Evolutionary conservation across 805 yeast genomes (phyloP).

Genomic region (Sugiyamaella marilandica): DNA sequence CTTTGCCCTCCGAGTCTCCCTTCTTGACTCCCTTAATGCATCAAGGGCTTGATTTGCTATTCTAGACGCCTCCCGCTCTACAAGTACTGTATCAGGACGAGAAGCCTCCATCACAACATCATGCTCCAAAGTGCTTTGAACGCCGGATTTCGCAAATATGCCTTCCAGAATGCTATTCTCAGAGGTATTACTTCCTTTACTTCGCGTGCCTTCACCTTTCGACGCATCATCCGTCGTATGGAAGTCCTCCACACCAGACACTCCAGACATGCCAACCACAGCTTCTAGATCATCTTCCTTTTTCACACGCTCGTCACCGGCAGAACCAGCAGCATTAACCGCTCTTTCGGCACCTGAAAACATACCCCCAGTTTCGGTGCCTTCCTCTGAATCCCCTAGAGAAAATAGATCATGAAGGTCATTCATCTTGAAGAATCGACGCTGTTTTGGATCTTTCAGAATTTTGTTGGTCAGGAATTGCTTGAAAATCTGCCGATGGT

Average conservation of each 20-base stretch:
- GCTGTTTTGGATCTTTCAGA: slow-evolving; percentile 90
- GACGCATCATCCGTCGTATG: slow-evolving; percentile 46
- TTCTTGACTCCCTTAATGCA: slow-evolving; percentile 55
- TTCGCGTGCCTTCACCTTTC: slow-evolving; percentile 16
- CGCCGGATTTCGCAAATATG: slow-evolving; percentile 63
- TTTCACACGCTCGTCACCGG: slow-evolving; percentile 20
- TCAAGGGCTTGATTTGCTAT: slow-evolving; percentile 60
- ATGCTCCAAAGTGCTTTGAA: slow-evolving; percentile 72
- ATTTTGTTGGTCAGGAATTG: slow-evolving; percentile 91
- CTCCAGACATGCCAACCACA: slow-evolving; percentile 64
- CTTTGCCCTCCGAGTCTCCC: slow-evolving; percentile 40
- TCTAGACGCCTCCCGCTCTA: slow-evolving; percentile 59
- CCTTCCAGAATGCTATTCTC: slow-evolving; percentile 71
- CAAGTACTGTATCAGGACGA: slow-evolving; percentile 47
- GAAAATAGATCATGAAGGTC: slow-evolving; percentile 88
- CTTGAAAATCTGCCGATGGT: slow-evolving; percentile 94
- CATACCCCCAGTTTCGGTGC: slow-evolving; percentile 64
- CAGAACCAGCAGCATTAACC: not conserved
- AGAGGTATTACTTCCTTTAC: slow-evolving; percentile 14
- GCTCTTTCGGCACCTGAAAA: slow-evolving; percentile 42
- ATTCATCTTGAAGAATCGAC: slow-evolving; percentile 85
- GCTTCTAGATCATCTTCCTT: slow-evolving; percentile 62
- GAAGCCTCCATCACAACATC: slow-evolving; percentile 64
- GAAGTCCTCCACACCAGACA: slow-evolving; percentile 63
- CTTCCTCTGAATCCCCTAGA: slow-evolving; percentile 53